phyloP scores from a whole-genome alignment of 371 early-diverging fungal genomes.

The Dichotomocladium elegans region DNA sequence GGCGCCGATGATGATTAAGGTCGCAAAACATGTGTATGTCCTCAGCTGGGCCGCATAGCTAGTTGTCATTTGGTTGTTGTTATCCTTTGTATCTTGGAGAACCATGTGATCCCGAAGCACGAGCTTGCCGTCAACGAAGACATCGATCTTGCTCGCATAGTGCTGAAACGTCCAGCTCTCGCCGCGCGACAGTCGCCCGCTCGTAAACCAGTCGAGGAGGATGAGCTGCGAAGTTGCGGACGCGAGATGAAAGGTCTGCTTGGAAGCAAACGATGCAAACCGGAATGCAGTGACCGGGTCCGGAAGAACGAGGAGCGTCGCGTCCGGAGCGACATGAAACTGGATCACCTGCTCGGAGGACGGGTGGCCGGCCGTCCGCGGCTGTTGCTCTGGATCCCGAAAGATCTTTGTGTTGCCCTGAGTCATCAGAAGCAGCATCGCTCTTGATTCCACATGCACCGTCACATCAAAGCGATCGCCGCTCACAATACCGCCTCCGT shows the following conservation, averaged over 20 bases:
- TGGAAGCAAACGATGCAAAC: constrained; percentile 58
- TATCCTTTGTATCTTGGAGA: constrained; percentile 32
- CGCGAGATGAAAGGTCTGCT: constrained; percentile 49
- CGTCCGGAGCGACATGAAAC: constrained; percentile 24
- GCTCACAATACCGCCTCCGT: constrained; percentile 78
- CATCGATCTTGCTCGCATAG: constrained; percentile 61
- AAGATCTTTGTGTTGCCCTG: constrained; percentile 81
- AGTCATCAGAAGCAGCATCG: constrained; percentile 63
- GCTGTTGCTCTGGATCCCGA: constrained; percentile 28
- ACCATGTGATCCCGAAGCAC: constrained; percentile 63
- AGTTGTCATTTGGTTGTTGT: constrained; percentile 5
- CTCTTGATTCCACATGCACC: constrained; percentile 37
- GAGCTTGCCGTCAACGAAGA: constrained; percentile 35
- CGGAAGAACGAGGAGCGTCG: constrained; percentile 60
- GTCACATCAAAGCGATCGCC: constrained; percentile 61
- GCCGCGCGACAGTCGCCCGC: constrained; percentile 68
- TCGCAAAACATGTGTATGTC: constrained; percentile 46
- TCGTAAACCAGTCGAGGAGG: constrained; percentile 79
- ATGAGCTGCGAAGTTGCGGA: constrained; percentile 48
- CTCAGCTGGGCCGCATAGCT: constrained; percentile 32
- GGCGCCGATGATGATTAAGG: constrained; percentile 28
- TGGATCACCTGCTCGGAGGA: constrained; percentile 46
- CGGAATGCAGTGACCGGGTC: constrained; percentile 77
- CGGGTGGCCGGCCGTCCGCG: neutral
- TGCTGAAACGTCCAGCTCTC: constrained; percentile 70